Evolutionary conservation across 2,329 filamentous ascomycete genomes (phyloP).

Genomic region (Elsinoe ampelina): DNA sequence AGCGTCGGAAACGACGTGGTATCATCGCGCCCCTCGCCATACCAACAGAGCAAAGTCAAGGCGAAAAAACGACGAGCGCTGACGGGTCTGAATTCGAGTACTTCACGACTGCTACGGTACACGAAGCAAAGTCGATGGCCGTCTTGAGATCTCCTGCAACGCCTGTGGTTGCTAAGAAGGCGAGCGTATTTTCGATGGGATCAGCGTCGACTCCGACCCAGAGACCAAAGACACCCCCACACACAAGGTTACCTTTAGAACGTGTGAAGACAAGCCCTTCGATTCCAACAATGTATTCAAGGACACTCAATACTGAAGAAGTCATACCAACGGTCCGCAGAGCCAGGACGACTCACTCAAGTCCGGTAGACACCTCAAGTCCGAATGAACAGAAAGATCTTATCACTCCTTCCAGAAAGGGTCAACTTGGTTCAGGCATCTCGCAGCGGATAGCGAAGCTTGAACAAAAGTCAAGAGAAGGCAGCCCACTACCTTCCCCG

Average conservation of each 20-base stretch:
- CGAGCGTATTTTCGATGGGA: slow-evolving; percentile 19
- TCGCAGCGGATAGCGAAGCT: slow-evolving; percentile 73
- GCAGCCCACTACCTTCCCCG: slow-evolving; percentile 17
- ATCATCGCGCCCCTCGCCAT: not conserved
- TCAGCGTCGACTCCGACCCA: slow-evolving; percentile 2
- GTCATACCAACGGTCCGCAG: not conserved
- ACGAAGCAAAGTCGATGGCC: slow-evolving; percentile 72
- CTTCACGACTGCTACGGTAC: slow-evolving; percentile 67
- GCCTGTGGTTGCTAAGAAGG: slow-evolving; percentile 43
- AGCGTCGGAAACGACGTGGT: slow-evolving; percentile 6
- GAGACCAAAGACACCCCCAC: not conserved
- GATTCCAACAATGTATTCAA: not conserved
- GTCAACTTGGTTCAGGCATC: slow-evolving; percentile 80
- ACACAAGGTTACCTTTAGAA: not conserved
- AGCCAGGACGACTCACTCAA: not conserved
- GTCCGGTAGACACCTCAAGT: not conserved
- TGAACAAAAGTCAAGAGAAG: slow-evolving; percentile 18
- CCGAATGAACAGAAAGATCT: not conserved
- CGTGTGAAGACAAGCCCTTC: slow-evolving; percentile 1
- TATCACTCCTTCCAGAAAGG: slow-evolving; percentile 39
- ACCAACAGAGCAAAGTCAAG: not conserved
- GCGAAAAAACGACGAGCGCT: slow-evolving; percentile 24
- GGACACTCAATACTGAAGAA: not conserved
- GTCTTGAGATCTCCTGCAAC: slow-evolving; percentile 77
- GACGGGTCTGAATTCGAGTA: slow-evolving; percentile 67